Evolutionary conservation across 345 rosid genomes (phyloP), one percentile per base, ranked within the genome.

Genomic region (Brassica juncea): DNA sequence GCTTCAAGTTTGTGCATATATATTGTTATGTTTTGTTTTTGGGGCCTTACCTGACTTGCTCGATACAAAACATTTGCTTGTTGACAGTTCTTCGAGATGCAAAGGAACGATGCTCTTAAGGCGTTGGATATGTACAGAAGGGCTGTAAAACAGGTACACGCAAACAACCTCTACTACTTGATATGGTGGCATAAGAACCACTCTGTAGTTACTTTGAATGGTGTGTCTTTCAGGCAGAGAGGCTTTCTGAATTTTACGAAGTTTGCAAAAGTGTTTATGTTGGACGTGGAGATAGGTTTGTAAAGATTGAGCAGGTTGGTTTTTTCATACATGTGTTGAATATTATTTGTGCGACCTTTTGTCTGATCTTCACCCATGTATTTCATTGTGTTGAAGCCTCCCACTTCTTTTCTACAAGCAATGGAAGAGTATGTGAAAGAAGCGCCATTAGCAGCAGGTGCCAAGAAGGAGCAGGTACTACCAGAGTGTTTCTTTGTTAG

Each of bases 381-480:
- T 70, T 58, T 4, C 31, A 49, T 76, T 71, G 58, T 75, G 52
- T 85, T 14, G 85, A 80, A 93, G 98, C 97, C 98, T 71, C 97
- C 96, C 35, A 83, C 88, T 55, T 95, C 99, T 52, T 93, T 95
- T 83, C 87, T 93, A 59, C 99, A 90, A 95, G 89, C 97, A 63
- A 95, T 95, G 99, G 99, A 95, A 88, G 99, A 95, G 67, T 95
- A 93, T 81, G 93, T 91, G 44, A 88, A 77, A 80, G 99, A 95
- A 30, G 96, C 97, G 78, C 97, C 98, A 73, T 81, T 87, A 68
- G 61, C 69, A 78, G 87, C 89, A 66, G 82, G 85, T 25, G 73
- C 70, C 74, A 88, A 82, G 74, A 95, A 93, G 79, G 95, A 86
- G 72, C 95, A 88, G 99, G 99, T 95, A 85, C 21, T 93, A 84